phyloP scores from a whole-genome alignment of 768 basidiomycete genomes.

The Boletus rubescentipes region DNA sequence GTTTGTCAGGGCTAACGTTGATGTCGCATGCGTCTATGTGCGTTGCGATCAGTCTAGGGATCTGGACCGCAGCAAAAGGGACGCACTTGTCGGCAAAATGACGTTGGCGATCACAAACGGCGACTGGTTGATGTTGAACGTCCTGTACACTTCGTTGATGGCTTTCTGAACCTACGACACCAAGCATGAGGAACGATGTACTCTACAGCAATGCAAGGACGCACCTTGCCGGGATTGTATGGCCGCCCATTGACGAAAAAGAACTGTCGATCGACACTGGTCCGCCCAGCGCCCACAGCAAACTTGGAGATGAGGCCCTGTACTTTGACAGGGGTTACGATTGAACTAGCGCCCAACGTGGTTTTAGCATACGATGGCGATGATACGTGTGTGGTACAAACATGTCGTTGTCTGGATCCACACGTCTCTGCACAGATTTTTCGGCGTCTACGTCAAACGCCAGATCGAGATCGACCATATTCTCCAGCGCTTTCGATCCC shows the following conservation, averaged over 20 bases:
- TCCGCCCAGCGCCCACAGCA: constrained; percentile 67
- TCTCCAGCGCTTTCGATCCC: constrained; percentile 79
- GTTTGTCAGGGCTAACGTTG: constrained; percentile 95
- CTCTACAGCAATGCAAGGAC: not conserved
- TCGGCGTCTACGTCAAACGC: constrained; percentile 69
- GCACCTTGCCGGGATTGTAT: constrained; percentile 73
- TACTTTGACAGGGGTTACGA: constrained; percentile 49
- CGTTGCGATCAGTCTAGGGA: not conserved
- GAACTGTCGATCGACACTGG: constrained; percentile 84
- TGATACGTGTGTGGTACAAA: constrained; percentile 8
- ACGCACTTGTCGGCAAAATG: constrained; percentile 71
- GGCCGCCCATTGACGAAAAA: constrained; percentile 93
- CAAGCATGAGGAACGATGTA: not conserved
- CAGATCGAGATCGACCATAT: constrained; percentile 71
- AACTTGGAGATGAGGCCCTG: constrained; percentile 87
- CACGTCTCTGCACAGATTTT: constrained; percentile 31
- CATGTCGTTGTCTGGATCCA: constrained; percentile 19
- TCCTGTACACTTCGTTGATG: constrained; percentile 89
- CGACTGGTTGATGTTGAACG: constrained; percentile 71
- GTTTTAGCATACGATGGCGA: not conserved
- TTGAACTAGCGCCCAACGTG: constrained; percentile 10
- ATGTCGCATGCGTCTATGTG: constrained; percentile 76
- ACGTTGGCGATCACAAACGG: constrained; percentile 88
- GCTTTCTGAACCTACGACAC: constrained; percentile 73
- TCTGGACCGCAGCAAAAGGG: no score